Evolutionary conservation across 1,139 yeast genomes (phyloP), one percentile per base, ranked within the genome.

Genomic region (Schizosaccharomyces versatilis): DNA sequence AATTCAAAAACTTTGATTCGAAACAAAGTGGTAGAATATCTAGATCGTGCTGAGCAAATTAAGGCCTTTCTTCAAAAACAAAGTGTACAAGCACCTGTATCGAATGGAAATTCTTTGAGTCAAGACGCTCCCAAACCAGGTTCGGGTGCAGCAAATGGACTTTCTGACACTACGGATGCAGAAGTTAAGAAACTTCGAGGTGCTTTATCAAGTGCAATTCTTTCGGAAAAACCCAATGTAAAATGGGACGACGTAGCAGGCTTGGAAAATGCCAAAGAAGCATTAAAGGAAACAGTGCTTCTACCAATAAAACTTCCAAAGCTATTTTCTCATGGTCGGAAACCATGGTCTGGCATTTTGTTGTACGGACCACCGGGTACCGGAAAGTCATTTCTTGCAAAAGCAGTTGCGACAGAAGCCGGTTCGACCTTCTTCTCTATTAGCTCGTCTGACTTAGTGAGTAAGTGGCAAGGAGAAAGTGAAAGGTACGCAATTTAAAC

Each of bases 391-490:
- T 90, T 81, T 66, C 71, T 93, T 58, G 98, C 98, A 14, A 90
- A 90, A 65, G 98, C 98, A 0, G 97, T 90, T 3, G 99, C 99
- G 36, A 90, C 98, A 0, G 99, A 90, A 65, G 95, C 98, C 55
- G 86, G 88, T 65, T 84, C 95, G 0, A 90, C 98, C 0, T 90
- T 90, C 63, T 93, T 90, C 68, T 84, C 95, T 3, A 95, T 90
- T 2, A 83, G 95, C 15, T 85, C 96, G 0, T 83, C 95, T 9
- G 97, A 90, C 67, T 74, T 90, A 63, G 96, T 93, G 3, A 81
- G 94, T 60, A 93, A 90, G 67, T 90, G 97, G 97, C 88, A 90
- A 97, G 99, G 99, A 62, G 98, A 90, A 66, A 80, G 90, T 38
- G 59, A 57, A 41, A 54, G 55, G 56, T 54, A 41, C 36, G 49